Evolutionary conservation across 1,284 basidiomycete genomes (phyloP).

Genomic region (Sporisorium reilianum): DNA sequence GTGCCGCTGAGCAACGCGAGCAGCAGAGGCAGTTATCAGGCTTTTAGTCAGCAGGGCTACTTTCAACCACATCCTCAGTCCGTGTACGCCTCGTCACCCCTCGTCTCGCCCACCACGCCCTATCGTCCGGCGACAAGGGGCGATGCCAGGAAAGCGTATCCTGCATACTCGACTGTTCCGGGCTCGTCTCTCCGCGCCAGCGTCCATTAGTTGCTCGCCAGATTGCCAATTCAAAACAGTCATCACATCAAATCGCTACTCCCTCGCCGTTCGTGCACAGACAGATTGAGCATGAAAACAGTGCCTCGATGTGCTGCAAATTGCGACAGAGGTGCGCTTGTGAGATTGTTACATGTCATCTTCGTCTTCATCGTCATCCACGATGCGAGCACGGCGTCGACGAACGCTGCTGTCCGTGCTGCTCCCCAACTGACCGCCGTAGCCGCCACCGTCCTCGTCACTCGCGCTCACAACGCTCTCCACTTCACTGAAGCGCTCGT

Average conservation of each 20-base stretch:
- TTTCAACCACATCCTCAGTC: background rate
- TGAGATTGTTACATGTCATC: background rate
- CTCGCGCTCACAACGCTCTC: background rate
- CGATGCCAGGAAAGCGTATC: background rate
- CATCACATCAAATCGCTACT: background rate
- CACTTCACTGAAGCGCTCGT: conserved; percentile 6
- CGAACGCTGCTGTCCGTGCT: conserved; percentile 32
- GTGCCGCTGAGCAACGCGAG: no score
- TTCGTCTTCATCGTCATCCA: conserved; percentile 21
- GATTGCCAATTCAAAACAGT: background rate
- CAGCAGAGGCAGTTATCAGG: no score
- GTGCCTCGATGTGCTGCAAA: background rate
- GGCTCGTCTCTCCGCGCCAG: conserved; percentile 12
- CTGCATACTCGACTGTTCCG: background rate
- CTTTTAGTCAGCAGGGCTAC: background rate
- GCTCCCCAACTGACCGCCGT: conserved; percentile 6
- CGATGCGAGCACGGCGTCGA: conserved; percentile 25
- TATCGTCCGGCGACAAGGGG: conserved; percentile 2
- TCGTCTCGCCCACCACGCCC: conserved; percentile 10
- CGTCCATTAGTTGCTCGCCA: background rate
- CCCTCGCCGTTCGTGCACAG: background rate
- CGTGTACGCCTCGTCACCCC: conserved; percentile 2
- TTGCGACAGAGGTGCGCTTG: background rate
- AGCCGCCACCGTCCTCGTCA: conserved; percentile 11
- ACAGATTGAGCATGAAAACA: background rate